Conservation (phyloP, 2,329 filamentous ascomycete genomes). For the Alternaria sp. region DNA sequence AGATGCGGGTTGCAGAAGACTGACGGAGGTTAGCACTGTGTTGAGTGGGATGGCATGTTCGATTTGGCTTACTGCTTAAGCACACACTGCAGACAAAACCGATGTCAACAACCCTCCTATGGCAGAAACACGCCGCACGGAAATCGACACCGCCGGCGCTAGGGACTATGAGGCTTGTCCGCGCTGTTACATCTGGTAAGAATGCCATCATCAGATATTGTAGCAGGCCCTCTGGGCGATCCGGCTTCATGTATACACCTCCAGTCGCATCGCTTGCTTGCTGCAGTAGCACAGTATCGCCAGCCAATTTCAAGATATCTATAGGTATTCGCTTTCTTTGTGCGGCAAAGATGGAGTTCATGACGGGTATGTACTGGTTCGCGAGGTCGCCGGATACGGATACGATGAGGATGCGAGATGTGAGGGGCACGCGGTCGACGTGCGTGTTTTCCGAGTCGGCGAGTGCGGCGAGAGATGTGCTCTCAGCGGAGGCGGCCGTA, state of each 20-base stretch:
- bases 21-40: conserved; percentile 17
- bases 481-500: conserved; percentile 50
- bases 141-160: conserved; percentile 91
- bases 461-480: conserved; percentile 53
- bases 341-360: conserved; percentile 98
- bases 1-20: conserved; percentile 47
- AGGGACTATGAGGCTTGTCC: conserved; percentile 74
- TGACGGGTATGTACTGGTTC: conserved; percentile 93
- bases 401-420: conserved; percentile 85
- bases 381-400: conserved; percentile 89
- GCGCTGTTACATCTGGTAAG: conserved; percentile 71
- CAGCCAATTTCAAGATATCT: conserved; percentile 86
- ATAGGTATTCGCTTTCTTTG: conserved; percentile 87
- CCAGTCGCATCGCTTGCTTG: conserved; percentile 81
- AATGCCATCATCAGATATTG: conserved; percentile 96
- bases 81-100: conserved; percentile 97
- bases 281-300: conserved; percentile 89
- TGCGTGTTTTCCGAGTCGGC: conserved; percentile 48
- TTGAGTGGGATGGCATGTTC: conserved; percentile 6
- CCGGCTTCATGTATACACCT: conserved; percentile 70
- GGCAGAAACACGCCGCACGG: conserved; percentile 97
- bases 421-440: conserved; percentile 59
- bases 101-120: conserved; percentile 85
- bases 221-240: conserved; percentile 67
- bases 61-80: conserved; percentile 69